Evolutionary conservation across 345 rosid species (phyloP).

Genomic region (Chamaenerion angustifolium): DNA sequence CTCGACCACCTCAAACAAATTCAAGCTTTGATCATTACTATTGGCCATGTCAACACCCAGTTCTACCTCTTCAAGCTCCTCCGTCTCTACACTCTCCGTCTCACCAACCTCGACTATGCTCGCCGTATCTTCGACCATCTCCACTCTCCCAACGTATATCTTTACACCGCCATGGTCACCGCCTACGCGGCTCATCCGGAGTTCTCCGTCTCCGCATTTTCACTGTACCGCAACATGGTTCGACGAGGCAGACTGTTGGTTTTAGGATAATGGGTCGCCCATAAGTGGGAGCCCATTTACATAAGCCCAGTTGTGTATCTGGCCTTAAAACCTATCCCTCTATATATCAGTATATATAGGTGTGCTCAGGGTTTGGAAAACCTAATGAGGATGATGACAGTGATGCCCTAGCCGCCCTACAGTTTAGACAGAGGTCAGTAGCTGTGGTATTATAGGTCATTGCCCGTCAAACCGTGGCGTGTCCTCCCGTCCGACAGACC

Average conservation of each 20-base stretch:
- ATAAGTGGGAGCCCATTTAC: too few species aligned
- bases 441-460: too few species aligned
- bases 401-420: too few species aligned
- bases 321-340: too few species aligned
- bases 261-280: too few species aligned
- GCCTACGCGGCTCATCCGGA: slow-evolving; percentile 45
- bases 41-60: slow-evolving; percentile 45
- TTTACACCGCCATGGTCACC: slow-evolving; percentile 64
- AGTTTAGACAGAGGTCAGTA: too few species aligned
- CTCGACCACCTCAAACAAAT: slow-evolving; percentile 62
- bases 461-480: too few species aligned
- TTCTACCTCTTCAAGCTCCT: slow-evolving; percentile 66
- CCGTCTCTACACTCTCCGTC: slow-evolving; percentile 52
- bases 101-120: slow-evolving; percentile 41
- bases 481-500: too few species aligned
- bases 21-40: slow-evolving; percentile 38
- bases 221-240: slow-evolving; percentile 45
- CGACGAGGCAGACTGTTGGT: slow-evolving; percentile 21
- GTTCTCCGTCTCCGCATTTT: slow-evolving; percentile 27
- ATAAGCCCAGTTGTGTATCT: too few species aligned
- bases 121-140: slow-evolving; percentile 49
- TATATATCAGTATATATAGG: too few species aligned
- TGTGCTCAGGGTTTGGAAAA: too few species aligned
- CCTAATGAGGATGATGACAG: too few species aligned
- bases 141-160: slow-evolving; percentile 38